Conservation (phyloP, 169 alveolate species). For the Babesia gibsoni region DNA sequence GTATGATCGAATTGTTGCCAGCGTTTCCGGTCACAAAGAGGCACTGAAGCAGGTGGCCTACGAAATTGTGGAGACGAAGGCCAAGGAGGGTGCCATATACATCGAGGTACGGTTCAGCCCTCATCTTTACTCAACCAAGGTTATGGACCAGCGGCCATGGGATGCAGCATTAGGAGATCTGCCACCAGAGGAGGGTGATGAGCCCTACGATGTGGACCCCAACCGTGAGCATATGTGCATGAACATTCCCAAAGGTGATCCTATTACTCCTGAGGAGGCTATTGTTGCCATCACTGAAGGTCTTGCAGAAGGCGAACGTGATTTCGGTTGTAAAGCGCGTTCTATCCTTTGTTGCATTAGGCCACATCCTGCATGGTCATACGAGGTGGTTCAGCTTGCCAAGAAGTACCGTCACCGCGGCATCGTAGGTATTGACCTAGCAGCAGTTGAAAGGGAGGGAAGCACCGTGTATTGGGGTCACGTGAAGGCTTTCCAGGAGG, state of each 20-base stretch:
- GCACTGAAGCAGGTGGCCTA: conserved; percentile 17
- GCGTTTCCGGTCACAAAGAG: conserved; percentile 14
- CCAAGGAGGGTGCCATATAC: conserved; percentile 20
- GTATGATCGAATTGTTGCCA: conserved; percentile 6
- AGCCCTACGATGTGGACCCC: neutral
- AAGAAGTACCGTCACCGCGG: conserved; percentile 22
- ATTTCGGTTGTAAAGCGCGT: conserved; percentile 7
- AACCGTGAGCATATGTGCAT: neutral
- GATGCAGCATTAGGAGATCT: conserved; percentile 9
- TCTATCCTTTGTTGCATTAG: conserved; percentile 16
- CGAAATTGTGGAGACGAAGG: conserved; percentile 18
- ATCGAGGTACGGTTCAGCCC: conserved; percentile 26
- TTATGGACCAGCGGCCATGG: neutral
- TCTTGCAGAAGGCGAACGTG: neutral
- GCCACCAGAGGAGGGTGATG: neutral
- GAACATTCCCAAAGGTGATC: neutral
- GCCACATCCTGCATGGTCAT: conserved; percentile 18
- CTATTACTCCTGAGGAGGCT: conserved; percentile 21
- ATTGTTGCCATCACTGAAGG: conserved; percentile 11
- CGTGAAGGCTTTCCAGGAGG: conserved; percentile 32
- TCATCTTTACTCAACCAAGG: neutral
- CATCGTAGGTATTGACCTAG: conserved; percentile 20
- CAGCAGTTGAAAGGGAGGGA: neutral
- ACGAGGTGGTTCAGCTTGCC: conserved; percentile 17
- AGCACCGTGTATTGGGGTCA: conserved; percentile 7